These are phyloP conservation scores for Falciphora oryzae DNA, from an alignment of 2,329 filamentous ascomycete species.

Conservation along the genomic window DNA sequence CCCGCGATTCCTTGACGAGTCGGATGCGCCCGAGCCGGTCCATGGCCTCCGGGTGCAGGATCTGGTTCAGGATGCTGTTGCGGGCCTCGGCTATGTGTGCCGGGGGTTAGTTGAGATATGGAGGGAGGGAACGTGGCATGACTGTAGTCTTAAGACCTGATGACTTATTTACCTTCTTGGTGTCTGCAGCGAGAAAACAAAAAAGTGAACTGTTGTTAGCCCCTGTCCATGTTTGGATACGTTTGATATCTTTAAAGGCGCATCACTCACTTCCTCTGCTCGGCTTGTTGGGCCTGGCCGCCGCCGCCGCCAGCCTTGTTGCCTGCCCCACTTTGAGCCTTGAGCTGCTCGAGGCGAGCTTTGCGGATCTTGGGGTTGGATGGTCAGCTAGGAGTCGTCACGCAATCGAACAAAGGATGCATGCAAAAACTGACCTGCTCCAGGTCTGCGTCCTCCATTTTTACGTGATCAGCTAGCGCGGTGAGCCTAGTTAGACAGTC, in stretches of 20 bases:
- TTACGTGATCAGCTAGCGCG: slow-evolving; percentile 2
- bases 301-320: slow-evolving; percentile 39
- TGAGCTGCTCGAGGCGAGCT: slow-evolving; percentile 89
- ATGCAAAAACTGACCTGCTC: slow-evolving; percentile 24
- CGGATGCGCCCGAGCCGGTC: slow-evolving; percentile 92
- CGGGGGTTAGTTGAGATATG: slow-evolving; percentile 11
- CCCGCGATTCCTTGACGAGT: slow-evolving; percentile 89
- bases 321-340: slow-evolving; percentile 56
- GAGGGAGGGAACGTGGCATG: neutral
- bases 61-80: slow-evolving; percentile 75
- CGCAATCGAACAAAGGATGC: neutral
- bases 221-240: neutral
- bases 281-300: slow-evolving; percentile 47
- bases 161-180: slow-evolving; percentile 35
- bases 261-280: slow-evolving; percentile 55
- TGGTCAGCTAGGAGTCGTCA: neutral
- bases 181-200: slow-evolving; percentile 26
- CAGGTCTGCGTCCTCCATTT: slow-evolving; percentile 34
- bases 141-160: neutral
- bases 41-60: slow-evolving; percentile 88
- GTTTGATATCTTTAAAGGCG: neutral
- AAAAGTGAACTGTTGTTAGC: slow-evolving; percentile 6
- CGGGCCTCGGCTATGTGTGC: slow-evolving; percentile 57
- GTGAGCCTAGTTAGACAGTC: neutral
- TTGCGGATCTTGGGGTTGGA: slow-evolving; percentile 64